phyloP scores from a whole-genome alignment of 2,329 filamentous ascomycete species.

The Fusarium sororula region DNA sequence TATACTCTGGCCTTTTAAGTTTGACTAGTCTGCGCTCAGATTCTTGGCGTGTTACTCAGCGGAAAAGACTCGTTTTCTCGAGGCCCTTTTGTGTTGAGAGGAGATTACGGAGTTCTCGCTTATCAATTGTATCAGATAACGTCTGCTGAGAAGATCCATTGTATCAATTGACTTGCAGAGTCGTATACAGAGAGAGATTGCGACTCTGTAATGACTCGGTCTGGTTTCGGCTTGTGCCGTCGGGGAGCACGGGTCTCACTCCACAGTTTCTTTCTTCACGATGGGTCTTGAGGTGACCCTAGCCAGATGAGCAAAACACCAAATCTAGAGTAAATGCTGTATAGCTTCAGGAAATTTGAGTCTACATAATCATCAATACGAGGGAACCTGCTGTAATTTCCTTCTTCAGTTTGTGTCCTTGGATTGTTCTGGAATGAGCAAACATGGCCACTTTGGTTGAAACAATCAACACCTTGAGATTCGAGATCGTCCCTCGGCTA shows the following conservation, averaged over 20 bases:
- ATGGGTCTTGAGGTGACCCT: background rate
- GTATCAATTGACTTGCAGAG: background rate
- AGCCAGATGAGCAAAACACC: background rate
- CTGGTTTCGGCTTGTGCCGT: background rate
- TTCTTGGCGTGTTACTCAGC: background rate
- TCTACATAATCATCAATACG: background rate
- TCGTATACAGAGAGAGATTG: background rate
- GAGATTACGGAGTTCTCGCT: background rate
- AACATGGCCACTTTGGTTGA: background rate
- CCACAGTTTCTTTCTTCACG: background rate
- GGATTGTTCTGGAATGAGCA: background rate
- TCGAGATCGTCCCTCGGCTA: constrained; percentile 11
- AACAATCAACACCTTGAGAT: constrained; percentile 6
- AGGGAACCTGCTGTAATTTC: too few relatives aligned
- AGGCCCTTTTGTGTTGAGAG: background rate
- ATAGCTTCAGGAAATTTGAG: background rate
- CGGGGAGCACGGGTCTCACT: background rate
- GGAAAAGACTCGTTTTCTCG: background rate
- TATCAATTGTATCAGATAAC: background rate
- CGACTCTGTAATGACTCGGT: background rate
- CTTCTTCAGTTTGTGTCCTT: too few relatives aligned
- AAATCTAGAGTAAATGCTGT: background rate
- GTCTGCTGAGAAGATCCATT: background rate
- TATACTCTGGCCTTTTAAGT: background rate
- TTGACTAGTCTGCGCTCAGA: background rate